phyloP scores from a whole-genome alignment of 2,329 filamentous ascomycete species.

The Cladosporium sp. region DNA sequence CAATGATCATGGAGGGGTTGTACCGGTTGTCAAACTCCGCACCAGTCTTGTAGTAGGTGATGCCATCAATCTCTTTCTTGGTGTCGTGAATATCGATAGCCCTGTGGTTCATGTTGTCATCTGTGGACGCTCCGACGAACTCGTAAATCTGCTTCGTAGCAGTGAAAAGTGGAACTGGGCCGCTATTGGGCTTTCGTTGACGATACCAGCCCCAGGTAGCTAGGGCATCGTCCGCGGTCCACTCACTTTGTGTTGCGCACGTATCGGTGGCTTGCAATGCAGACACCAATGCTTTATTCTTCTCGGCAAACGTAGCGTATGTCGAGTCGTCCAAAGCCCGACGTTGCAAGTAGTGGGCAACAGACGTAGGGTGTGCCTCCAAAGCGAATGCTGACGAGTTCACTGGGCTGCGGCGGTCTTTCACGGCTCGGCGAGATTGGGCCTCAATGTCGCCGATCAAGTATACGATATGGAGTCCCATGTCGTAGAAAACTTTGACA shows the following conservation, averaged over 20 bases:
- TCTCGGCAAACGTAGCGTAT: not conserved
- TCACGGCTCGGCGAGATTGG: not conserved
- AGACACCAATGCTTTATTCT: not conserved
- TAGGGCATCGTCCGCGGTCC: conserved; percentile 1
- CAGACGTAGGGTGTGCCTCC: no score
- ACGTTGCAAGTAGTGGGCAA: not conserved
- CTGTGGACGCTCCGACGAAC: conserved; percentile 9
- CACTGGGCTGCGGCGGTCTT: not conserved
- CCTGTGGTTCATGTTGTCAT: conserved; percentile 1
- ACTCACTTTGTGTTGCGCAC: conserved; percentile 10
- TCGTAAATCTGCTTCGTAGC: conserved; percentile 8
- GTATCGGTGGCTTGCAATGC: not conserved
- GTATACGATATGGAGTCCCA: not conserved
- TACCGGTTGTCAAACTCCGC: conserved; percentile 15
- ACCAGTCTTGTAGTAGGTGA: conserved; percentile 12
- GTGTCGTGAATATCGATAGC: conserved; percentile 4
- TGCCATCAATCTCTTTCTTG: conserved; percentile 3
- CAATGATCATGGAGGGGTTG: conserved; percentile 12
- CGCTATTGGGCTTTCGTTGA: not conserved
- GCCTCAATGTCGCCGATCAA: not conserved
- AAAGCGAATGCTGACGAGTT: not conserved
- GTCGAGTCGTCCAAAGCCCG: not conserved
- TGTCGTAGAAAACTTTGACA: conserved; percentile 8
- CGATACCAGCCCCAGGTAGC: conserved; percentile 14
- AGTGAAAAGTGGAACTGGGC: not conserved